Percentiles rank a stretch among this genome's conserved stretches.
These are phyloP conservation scores for Coffea humblotiana DNA, from an alignment of 305 asterid genomes.

Conservation along the genomic window DNA sequence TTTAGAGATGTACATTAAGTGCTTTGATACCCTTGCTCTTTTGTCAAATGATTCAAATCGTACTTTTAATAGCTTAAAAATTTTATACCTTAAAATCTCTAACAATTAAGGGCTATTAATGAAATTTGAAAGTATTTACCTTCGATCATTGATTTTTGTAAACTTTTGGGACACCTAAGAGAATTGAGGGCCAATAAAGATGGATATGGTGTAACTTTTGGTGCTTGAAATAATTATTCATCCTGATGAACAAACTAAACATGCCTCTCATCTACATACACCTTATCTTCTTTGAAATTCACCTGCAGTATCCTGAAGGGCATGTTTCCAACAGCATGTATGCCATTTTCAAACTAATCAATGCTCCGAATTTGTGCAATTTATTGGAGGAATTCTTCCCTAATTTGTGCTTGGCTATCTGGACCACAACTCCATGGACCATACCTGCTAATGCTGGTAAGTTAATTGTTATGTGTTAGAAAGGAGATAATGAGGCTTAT, in stretches of 20 bases:
- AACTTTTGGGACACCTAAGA: background rate
- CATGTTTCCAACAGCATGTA: slow-evolving; percentile 94
- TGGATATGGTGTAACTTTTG: background rate
- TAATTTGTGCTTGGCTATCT: slow-evolving; percentile 77
- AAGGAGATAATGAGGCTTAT: background rate
- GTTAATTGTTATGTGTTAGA: background rate
- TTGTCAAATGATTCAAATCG: background rate
- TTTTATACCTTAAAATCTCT: background rate
- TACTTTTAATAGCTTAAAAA: background rate
- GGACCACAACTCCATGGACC: slow-evolving; percentile 99
- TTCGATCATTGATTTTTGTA: background rate
- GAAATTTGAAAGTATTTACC: background rate
- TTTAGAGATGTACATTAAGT: background rate
- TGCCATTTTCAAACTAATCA: slow-evolving; percentile 67
- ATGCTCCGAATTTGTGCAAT: slow-evolving; percentile 51
- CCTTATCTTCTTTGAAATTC: slow-evolving; percentile 20
- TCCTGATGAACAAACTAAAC: slow-evolving; percentile 11
- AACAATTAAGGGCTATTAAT: background rate
- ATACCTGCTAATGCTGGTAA: slow-evolving; percentile 97
- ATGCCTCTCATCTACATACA: slow-evolving; percentile 11
- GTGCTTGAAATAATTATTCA: background rate
- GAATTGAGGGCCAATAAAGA: background rate
- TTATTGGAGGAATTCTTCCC: slow-evolving; percentile 63
- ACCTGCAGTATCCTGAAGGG: slow-evolving; percentile 90
- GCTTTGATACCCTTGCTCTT: background rate